Evolutionary conservation across 2,329 filamentous ascomycete species (phyloP), one percentile per base, ranked within the genome.

Genomic region (Beauveria varroae): DNA sequence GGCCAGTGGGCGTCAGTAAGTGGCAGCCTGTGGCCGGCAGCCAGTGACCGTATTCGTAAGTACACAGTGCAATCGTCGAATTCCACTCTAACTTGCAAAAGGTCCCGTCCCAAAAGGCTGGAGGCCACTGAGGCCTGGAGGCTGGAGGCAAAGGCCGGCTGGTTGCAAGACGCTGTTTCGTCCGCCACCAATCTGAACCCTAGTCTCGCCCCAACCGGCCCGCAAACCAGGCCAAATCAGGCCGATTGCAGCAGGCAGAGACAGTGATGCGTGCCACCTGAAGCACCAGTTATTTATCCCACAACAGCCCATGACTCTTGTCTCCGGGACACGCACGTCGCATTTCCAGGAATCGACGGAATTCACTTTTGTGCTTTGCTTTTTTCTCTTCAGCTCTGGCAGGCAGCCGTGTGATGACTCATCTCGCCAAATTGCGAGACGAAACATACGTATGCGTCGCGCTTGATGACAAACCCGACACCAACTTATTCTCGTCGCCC

Each of bases 241-340:
- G 24, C 49, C 57, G 14, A 60, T 54, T 60, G 57, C 49, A 47
- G 41, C 57, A 60, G 57, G 57, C 28, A 60, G 50, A 53, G 57
- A 60, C 57, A 59, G 18, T 50, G 44, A 49, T 57, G 55, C 46
- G 46, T 41, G 43, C 55, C 46, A 58, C 57, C 57, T 59, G 57
- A 59, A 59, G 57, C 57, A 59, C 16, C 22, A 58, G 9, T 18
- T 37, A 37, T 16, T 37, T 14, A 37, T 37, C 5, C 12, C 20
- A 40, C 30, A 28, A 24, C 46, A 40, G 34, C 34, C 34, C 34
- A 37, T 37, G 34, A 28, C 30, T 26, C 40, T 14, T 14, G 44
- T 24, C 6, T 22, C 22, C 44, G 16, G 52, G 10, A 28, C 26
- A 28, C 26, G 26, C 9, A 30, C 28, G 28, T 30, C 28, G 52